Evolutionary conservation across 768 basidiomycete species (phyloP).

Genomic region (Hygrocybe coccinea): DNA sequence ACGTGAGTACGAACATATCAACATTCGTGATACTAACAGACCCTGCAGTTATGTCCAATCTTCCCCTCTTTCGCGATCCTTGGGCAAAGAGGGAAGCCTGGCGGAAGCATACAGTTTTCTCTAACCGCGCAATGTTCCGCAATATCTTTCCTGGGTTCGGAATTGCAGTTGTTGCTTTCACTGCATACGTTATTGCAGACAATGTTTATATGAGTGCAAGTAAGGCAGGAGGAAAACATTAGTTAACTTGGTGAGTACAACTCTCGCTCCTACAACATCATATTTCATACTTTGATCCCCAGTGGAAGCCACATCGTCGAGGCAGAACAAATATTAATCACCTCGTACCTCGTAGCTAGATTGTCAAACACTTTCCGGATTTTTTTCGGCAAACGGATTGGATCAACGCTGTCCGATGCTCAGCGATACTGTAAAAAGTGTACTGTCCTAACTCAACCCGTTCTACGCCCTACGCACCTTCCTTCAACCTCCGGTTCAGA

Average conservation of each 20-base stretch:
- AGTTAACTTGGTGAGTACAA: slow-evolving; percentile 1
- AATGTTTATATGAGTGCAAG: slow-evolving; percentile 52
- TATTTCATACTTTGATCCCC: background rate
- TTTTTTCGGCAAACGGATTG: too few relatives aligned
- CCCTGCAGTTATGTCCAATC: slow-evolving; percentile 47
- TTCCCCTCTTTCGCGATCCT: slow-evolving; percentile 82
- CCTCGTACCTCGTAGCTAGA: too few relatives aligned
- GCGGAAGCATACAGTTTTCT: slow-evolving; percentile 87
- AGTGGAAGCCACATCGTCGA: too few relatives aligned
- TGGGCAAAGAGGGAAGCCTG: slow-evolving; percentile 94
- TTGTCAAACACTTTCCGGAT: too few relatives aligned
- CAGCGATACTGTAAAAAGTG: too few relatives aligned
- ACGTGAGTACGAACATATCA: too few relatives aligned
- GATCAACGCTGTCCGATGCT: too few relatives aligned
- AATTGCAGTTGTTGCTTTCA: slow-evolving; percentile 87
- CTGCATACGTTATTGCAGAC: slow-evolving; percentile 83
- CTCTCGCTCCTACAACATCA: background rate
- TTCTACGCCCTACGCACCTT: too few relatives aligned
- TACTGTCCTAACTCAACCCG: too few relatives aligned
- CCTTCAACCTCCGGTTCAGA: too few relatives aligned
- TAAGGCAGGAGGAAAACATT: slow-evolving; percentile 24
- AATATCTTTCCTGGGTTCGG: slow-evolving; percentile 94
- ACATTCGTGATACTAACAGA: background rate
- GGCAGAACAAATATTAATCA: too few relatives aligned
- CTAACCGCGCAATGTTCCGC: slow-evolving; percentile 80